These are phyloP conservation scores for Fusarium tanahbumbuense DNA, from an alignment of 2,329 filamentous ascomycete species.

Conservation along the genomic window DNA sequence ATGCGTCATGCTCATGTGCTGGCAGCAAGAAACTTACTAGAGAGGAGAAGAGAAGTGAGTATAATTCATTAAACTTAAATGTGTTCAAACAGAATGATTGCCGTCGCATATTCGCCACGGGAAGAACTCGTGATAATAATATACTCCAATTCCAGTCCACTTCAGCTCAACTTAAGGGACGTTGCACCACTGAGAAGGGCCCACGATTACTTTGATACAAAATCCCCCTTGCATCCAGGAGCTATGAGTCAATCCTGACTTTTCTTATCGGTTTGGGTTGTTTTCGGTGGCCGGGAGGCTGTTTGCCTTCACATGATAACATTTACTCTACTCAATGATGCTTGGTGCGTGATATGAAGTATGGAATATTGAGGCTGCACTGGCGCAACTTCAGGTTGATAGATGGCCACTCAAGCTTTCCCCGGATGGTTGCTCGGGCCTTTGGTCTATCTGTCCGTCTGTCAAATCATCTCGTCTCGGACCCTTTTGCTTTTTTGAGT, in stretches of 20 bases:
- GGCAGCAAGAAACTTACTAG: neutral
- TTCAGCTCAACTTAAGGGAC: neutral
- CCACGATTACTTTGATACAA: neutral
- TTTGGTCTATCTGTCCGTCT: neutral
- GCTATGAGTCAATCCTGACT: neutral
- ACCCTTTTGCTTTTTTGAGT: neutral
- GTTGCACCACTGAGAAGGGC: neutral
- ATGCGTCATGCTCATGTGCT: neutral
- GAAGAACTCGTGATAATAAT: neutral
- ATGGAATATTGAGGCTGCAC: neutral
- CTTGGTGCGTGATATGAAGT: neutral
- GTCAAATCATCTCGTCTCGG: neutral
- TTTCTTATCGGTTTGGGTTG: neutral
- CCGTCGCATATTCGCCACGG: neutral
- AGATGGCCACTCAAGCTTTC: neutral
- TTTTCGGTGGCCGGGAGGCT: neutral
- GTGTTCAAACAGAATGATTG: neutral
- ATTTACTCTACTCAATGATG: neutral
- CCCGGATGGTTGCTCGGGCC: neutral
- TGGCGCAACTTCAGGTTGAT: neutral
- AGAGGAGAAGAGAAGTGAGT: neutral
- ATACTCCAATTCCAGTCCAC: neutral
- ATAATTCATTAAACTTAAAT: neutral
- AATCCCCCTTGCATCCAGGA: slow-evolving; percentile 23
- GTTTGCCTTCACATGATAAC: neutral